Percentiles rank a stretch among this genome's conserved stretches.
phyloP scores from a whole-genome alignment of 139 green algal species.

The Nannochloris sp. region DNA sequence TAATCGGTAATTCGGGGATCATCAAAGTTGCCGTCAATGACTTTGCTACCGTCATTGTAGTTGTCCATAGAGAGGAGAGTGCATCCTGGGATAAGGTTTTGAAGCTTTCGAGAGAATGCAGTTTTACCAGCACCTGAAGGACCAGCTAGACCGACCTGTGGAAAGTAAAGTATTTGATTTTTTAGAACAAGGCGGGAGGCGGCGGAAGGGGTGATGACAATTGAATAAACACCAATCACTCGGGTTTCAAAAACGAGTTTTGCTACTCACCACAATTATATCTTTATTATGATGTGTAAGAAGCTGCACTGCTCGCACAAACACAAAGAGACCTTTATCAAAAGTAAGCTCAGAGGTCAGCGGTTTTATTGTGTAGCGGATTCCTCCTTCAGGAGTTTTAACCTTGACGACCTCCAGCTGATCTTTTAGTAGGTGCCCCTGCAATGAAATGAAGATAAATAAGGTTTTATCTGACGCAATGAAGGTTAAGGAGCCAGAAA shows the following conservation, averaged over 20 bases:
- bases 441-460: too few species aligned
- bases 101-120: conserved; percentile 86
- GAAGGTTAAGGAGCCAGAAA: too few species aligned
- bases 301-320: conserved; percentile 80
- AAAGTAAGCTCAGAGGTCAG: conserved; percentile 75
- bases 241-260: not conserved
- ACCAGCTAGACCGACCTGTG: conserved; percentile 78
- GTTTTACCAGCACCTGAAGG: conserved; percentile 93
- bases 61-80: conserved; percentile 92
- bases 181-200: too few species aligned
- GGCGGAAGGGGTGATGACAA: too few species aligned
- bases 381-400: conserved; percentile 35
- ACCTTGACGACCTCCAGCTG: conserved; percentile 67
- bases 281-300: conserved; percentile 66
- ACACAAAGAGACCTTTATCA: conserved; percentile 75
- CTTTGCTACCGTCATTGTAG: conserved; percentile 89
- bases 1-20: conserved; percentile 95
- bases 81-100: conserved; percentile 78
- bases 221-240: not conserved
- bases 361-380: conserved; percentile 55
- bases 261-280: conserved; percentile 65
- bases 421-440: conserved; percentile 66
- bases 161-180: not conserved
- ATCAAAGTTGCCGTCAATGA: conserved; percentile 92
- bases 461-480: too few species aligned